Percentiles rank a stretch among this genome's conserved stretches.
These are phyloP conservation scores for Suhomyces sp. DNA, from an alignment of 805 yeast genomes.

Conservation along the genomic window DNA sequence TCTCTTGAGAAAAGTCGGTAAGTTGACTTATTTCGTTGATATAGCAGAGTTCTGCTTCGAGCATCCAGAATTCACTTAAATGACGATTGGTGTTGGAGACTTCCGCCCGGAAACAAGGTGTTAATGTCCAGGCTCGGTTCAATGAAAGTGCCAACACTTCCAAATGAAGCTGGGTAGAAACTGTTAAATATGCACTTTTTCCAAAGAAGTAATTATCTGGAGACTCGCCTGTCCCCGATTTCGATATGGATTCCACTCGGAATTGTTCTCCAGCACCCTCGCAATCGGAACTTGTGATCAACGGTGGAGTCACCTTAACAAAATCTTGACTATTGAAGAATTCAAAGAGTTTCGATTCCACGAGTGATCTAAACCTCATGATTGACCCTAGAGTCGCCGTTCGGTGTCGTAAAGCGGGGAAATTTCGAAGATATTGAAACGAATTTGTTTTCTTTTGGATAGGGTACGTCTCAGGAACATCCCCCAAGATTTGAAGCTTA, in stretches of 20 bases:
- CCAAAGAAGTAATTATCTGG: constrained; percentile 51
- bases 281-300: constrained; percentile 86
- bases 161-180: constrained; percentile 87
- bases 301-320: constrained; percentile 78
- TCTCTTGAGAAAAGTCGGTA: constrained; percentile 63
- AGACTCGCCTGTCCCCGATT: background rate
- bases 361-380: constrained; percentile 67
- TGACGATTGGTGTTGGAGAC: constrained; percentile 88
- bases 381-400: constrained; percentile 64
- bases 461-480: constrained; percentile 66
- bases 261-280: constrained; percentile 98
- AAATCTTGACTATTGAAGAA: constrained; percentile 59
- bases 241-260: constrained; percentile 39
- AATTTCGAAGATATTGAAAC: constrained; percentile 60
- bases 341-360: constrained; percentile 52
- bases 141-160: constrained; percentile 77
- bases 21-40: constrained; percentile 56
- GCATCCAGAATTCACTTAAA: constrained; percentile 95
- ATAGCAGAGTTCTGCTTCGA: constrained; percentile 86
- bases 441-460: constrained; percentile 78
- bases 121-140: constrained; percentile 79
- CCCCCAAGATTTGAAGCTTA: constrained; percentile 53
- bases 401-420: constrained; percentile 79
- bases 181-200: constrained; percentile 71
- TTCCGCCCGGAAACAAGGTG: constrained; percentile 95